Percentiles rank a stretch among this genome's conserved stretches.
These are phyloP conservation scores for Rhodosorus marinus DNA, from an alignment of 23 red algal species.

Conservation along the genomic window DNA sequence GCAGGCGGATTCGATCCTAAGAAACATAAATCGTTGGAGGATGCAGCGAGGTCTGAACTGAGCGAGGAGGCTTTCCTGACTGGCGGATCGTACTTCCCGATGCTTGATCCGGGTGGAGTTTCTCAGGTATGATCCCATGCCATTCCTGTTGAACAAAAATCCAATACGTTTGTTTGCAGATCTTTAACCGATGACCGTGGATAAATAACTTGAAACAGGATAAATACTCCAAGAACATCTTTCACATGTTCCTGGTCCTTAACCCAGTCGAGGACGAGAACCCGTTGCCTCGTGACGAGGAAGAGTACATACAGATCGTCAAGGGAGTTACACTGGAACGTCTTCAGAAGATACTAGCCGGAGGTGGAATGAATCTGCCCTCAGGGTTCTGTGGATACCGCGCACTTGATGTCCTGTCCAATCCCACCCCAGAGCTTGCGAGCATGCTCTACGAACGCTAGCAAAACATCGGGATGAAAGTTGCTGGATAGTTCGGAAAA, in stretches of 20 bases:
- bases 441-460: no score
- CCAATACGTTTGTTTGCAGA: neutral
- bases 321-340: constrained; percentile 8
- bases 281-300: constrained; percentile 23
- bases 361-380: no score
- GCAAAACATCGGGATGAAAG: no score
- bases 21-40: constrained; percentile 11
- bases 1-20: constrained; percentile 40
- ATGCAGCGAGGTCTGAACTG: constrained; percentile 43
- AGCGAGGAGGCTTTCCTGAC: constrained; percentile 58
- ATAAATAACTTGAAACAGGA: constrained; percentile 4
- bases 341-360: no score
- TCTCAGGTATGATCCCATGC: neutral
- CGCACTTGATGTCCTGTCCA: no score
- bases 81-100: constrained; percentile 7
- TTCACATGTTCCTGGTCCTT: constrained; percentile 48
- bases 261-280: constrained; percentile 12
- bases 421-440: no score
- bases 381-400: no score
- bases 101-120: constrained; percentile 12
- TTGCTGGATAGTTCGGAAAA: no score
- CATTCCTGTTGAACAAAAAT: neutral
- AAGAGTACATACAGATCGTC: constrained; percentile 42
- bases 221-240: constrained; percentile 12
- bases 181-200: no score